These are phyloP conservation scores for Talaromyces sp. DNA, from an alignment of 2,329 filamentous ascomycete species.

Conservation along the genomic window DNA sequence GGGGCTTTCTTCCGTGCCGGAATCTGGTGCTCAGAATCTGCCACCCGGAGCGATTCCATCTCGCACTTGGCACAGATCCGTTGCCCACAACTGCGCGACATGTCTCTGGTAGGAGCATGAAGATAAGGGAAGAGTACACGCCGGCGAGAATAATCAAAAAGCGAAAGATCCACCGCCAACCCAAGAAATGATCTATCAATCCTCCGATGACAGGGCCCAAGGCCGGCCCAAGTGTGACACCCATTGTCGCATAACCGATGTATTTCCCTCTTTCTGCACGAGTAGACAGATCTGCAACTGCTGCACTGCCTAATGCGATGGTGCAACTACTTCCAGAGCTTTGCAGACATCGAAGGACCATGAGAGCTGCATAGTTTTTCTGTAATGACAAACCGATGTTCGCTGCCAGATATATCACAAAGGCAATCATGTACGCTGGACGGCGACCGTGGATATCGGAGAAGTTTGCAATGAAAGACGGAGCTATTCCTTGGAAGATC, in stretches of 20 bases:
- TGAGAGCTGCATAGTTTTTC: constrained; percentile 31
- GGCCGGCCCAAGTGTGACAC: constrained; percentile 33
- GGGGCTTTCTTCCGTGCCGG: too few relatives aligned
- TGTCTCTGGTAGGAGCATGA: constrained; percentile 38
- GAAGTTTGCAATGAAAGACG: constrained; percentile 51
- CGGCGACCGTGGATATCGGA: constrained; percentile 51
- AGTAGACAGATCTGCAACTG: constrained; percentile 40
- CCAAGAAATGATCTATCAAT: constrained; percentile 34
- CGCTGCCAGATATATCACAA: constrained; percentile 43
- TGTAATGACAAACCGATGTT: constrained; percentile 40
- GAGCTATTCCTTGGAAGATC: constrained; percentile 55
- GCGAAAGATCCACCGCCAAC: constrained; percentile 44
- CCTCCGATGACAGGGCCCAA: constrained; percentile 38
- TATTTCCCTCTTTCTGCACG: constrained; percentile 40
- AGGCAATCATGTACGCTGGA: constrained; percentile 51
- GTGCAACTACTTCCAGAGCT: constrained; percentile 39
- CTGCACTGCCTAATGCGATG: constrained; percentile 38
- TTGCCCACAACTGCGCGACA: constrained; percentile 36
- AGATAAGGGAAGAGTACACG: constrained; percentile 32
- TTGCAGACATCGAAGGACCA: constrained; percentile 37
- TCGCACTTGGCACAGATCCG: constrained; percentile 31
- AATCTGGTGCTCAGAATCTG: neutral
- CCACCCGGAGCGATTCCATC: constrained; percentile 11
- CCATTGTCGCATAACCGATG: constrained; percentile 37
- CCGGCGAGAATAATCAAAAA: constrained; percentile 49